Percentiles rank a stretch among this genome's conserved stretches.
Evolutionary conservation across 1,139 yeast genomes (phyloP).

Genomic region (Kodamaea alishanica): DNA sequence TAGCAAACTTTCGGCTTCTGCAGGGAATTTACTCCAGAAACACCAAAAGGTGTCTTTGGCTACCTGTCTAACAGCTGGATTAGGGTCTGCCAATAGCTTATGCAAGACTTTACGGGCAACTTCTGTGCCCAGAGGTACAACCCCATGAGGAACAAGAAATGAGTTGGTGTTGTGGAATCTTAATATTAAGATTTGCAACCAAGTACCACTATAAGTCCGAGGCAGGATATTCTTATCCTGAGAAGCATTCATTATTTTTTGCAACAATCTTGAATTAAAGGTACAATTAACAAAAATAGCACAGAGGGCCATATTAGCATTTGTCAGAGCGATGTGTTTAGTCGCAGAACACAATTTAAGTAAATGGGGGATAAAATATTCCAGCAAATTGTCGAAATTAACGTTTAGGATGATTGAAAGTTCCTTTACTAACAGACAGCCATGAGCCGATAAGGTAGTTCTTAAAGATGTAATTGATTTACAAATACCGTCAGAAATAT

Average conservation of each 20-base stretch:
- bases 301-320: slow-evolving; percentile 67
- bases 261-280: slow-evolving; percentile 51
- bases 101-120: slow-evolving; percentile 49
- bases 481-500: slow-evolving; percentile 56
- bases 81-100: slow-evolving; percentile 73
- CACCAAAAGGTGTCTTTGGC: slow-evolving; percentile 78
- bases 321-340: slow-evolving; percentile 72
- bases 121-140: slow-evolving; percentile 37
- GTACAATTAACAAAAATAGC: slow-evolving; percentile 57
- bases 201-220: slow-evolving; percentile 62
- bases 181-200: slow-evolving; percentile 63
- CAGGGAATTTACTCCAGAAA: slow-evolving; percentile 45
- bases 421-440: slow-evolving; percentile 80
- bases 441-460: slow-evolving; percentile 74
- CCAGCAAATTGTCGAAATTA: slow-evolving; percentile 58
- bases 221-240: slow-evolving; percentile 71
- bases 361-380: slow-evolving; percentile 54
- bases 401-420: slow-evolving; percentile 48
- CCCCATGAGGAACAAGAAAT: slow-evolving; percentile 37
- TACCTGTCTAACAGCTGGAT: slow-evolving; percentile 72
- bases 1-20: slow-evolving; percentile 51
- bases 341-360: slow-evolving; percentile 68
- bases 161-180: slow-evolving; percentile 27
- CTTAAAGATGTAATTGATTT: slow-evolving; percentile 73
- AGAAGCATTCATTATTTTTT: slow-evolving; percentile 49